Conservation (phyloP, 306 rosid species). For the Carpinus viminea region DNA sequence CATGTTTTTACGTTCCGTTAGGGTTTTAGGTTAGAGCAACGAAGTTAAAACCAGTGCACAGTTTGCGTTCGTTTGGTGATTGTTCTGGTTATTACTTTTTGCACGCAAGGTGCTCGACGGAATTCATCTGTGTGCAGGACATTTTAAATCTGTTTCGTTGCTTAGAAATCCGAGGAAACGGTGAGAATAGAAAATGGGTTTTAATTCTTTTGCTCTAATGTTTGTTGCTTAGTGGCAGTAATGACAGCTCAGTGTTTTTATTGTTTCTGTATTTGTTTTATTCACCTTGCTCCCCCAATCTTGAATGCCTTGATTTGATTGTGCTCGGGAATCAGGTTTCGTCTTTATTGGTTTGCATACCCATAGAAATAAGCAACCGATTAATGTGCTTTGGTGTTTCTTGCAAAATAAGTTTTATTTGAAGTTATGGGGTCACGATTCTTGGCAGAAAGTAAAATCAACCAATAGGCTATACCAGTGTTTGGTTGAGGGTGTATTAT, state of each 20-base stretch:
- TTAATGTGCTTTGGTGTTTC: neutral
- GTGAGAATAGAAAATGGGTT: neutral
- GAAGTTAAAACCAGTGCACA: neutral
- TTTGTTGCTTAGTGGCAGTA: neutral
- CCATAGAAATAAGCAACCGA: neutral
- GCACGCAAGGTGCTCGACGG: conserved; percentile 28
- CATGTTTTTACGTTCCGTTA: neutral
- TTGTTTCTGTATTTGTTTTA: neutral
- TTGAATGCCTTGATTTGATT: neutral
- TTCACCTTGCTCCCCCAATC: no score
- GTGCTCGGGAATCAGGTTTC: neutral
- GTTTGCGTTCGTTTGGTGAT: neutral
- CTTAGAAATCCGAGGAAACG: neutral
- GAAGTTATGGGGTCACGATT: neutral
- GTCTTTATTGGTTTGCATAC: neutral
- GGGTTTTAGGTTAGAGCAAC: conserved; percentile 5
- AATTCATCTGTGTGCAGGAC: neutral
- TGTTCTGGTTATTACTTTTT: neutral
- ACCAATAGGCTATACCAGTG: neutral
- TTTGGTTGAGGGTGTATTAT: neutral
- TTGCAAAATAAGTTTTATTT: neutral
- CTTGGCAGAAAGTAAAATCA: neutral
- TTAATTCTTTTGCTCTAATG: neutral
- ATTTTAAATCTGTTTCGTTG: neutral
- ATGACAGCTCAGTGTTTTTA: neutral